Conservation (phyloP, 2,329 filamentous ascomycete species). For the Exophiala alcalophila region DNA sequence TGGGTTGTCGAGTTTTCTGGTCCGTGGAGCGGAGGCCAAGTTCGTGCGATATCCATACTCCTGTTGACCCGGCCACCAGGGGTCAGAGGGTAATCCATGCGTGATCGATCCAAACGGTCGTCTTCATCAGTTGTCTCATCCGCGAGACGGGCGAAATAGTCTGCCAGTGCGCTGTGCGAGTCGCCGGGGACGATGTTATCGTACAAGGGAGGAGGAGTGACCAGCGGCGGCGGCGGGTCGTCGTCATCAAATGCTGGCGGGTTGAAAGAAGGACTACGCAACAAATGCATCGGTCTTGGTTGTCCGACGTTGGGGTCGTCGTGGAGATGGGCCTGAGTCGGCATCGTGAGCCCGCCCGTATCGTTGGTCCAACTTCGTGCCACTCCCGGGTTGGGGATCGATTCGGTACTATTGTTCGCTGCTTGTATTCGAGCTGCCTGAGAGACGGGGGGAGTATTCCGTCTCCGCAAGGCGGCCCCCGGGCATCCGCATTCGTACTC, state of each 20-base stretch:
- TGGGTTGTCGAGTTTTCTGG: conserved; percentile 7
- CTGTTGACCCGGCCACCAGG: conserved; percentile 61
- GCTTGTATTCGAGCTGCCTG: conserved; percentile 16
- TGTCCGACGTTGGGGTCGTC: conserved; percentile 47
- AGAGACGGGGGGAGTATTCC: conserved; percentile 31
- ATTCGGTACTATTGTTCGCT: conserved; percentile 32
- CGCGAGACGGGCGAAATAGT: conserved; percentile 81
- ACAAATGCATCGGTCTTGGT: conserved; percentile 75
- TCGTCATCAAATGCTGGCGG: conserved; percentile 85
- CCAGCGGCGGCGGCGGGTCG: conserved; percentile 66
- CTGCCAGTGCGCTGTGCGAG: conserved; percentile 68
- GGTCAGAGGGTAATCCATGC: conserved; percentile 59
- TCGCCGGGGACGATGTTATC: conserved; percentile 68
- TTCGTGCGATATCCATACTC: conserved; percentile 62
- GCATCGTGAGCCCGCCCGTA: conserved; percentile 44
- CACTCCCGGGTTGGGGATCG: conserved; percentile 22
- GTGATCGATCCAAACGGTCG: conserved; percentile 41
- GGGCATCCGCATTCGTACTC: conserved; percentile 66
- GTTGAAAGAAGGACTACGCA: conserved; percentile 80
- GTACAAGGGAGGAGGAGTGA: conserved; percentile 83
- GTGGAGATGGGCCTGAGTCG: conserved; percentile 50
- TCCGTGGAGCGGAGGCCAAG: conserved; percentile 49
- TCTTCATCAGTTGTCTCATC: conserved; percentile 64
- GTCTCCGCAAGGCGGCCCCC: conserved; percentile 53
- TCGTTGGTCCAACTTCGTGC: conserved; percentile 41